Conservation (phyloP, 768 basidiomycete species). For the Amanita subjunquillea region DNA sequence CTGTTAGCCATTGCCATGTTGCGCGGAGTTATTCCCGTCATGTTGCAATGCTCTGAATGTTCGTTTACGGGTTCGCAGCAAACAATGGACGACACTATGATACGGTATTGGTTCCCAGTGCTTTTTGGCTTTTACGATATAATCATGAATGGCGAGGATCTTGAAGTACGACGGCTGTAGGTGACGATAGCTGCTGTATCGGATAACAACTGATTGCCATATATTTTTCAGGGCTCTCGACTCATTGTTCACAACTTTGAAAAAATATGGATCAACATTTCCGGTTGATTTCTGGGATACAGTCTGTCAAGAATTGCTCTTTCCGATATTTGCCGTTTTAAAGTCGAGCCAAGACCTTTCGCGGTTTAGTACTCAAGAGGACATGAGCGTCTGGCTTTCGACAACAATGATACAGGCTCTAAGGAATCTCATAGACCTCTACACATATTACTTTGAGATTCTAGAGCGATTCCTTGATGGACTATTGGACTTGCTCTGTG, state of each 20-base stretch:
- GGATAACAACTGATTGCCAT: neutral
- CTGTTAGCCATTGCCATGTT: conserved; percentile 95
- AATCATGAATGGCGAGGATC: conserved; percentile 98
- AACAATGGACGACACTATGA: conserved; percentile 73
- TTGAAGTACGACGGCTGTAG: conserved; percentile 94
- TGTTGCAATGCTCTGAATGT: conserved; percentile 76
- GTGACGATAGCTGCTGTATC: conserved; percentile 18
- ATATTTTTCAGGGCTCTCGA: conserved; percentile 71
- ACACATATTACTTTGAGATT: conserved; percentile 90
- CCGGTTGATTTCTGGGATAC: conserved; percentile 95
- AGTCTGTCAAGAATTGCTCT: conserved; percentile 91
- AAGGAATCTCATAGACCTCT: conserved; percentile 89
- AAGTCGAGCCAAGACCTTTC: conserved; percentile 89
- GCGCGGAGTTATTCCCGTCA: conserved; percentile 82
- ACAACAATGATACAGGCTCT: conserved; percentile 99
- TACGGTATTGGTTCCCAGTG: conserved; percentile 95
- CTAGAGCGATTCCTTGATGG: conserved; percentile 87
- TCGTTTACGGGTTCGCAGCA: conserved; percentile 20
- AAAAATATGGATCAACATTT: conserved; percentile 78
- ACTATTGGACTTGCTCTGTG: conserved; percentile 84
- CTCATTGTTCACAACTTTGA: conserved; percentile 89
- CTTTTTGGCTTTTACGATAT: conserved; percentile 99
- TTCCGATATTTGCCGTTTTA: conserved; percentile 96
- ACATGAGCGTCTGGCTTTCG: conserved; percentile 99
- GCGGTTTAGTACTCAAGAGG: conserved; percentile 91